Base-by-base conservation (phyloP, 1,139 yeast genomes). In the Taphrina flavorubra region DNA sequence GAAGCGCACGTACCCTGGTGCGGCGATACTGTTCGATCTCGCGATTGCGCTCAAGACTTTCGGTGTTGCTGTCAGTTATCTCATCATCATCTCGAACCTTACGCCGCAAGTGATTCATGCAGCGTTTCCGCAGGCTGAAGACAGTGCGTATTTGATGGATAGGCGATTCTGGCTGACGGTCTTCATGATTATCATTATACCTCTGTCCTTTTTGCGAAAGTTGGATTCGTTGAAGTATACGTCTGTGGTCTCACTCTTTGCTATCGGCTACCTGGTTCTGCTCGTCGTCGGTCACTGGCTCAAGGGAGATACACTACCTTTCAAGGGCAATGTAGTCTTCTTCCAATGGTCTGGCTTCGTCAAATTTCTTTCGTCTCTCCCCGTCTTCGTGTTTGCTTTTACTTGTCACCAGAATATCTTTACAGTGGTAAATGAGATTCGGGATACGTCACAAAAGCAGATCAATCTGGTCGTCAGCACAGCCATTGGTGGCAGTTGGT, bases 381-480 rank as follows among this genome's bases (percentile, higher is more conserved):
- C 97, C n/a, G 89, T 94, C 73, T 86, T 94, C 70, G 70, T 94
- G 18, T 91, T 95, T 80, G 98, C 98, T 2, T 95, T 86, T 78
- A 92, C 98, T 0, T 96, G 98, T 72, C 96, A 94, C 73, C 97
- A 94, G 80, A 94, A 81, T 74, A 68, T 70, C 61, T 92, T 90
- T 78, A 88, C 97, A 10, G 89, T 92, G 68, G 85, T 92, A 75
- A 90, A 92, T 76, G 99, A 94, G 79, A 81, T 94, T 63, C 79
- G 79, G 61, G 84, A 85, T 72, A 87, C 86, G 72, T 79, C 87
- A 0, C 77, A 87, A 70, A 71, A 77, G 6, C 83, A 84, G 64
- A 81, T 88, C 63, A 75, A 83, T 8, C 76, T 74, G n/a, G 85
- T 94, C 64, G 81, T 88, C 55, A 78, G 80, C 59, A 73, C 82